Base-by-base conservation (phyloP, 140 eudicot species). In the Cichorium intybus region DNA sequence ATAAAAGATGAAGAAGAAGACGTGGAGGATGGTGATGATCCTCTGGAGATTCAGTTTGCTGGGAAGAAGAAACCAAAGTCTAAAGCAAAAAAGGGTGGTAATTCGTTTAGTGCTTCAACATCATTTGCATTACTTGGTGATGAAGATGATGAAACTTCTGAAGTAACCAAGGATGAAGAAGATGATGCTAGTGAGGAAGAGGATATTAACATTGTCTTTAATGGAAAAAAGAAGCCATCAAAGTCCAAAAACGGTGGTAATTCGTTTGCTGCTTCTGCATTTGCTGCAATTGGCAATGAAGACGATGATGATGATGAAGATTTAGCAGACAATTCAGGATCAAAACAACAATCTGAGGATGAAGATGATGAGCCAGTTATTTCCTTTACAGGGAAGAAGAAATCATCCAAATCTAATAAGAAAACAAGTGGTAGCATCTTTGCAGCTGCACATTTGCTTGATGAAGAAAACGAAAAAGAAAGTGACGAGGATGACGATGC, bases 121-220 rank as follows among this genome's bases (percentile, higher is more conserved):
- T 84, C 49, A 14, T 43, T 89, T 85, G 97, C 82, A n/a, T 73
- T 85, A 66, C 77, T 89, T 64, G 97, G 80, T 56, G 96, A 82
- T 29, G 94, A 66, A 17, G 75, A 69, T 48, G 87, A 66, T 63
- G 77, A 58, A 22, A 45, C 45, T 51, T 77, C 80, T 3, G 67
- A 49, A 24, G 26, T 64, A 10, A 66, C 75, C 17, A 75, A 78
- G 56, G 55, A 62, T 46, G 79, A 73, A 52, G 72, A 49, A 9
- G 85, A 66, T 1, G 73, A 24, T 53, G 63, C 4, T 0, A 62
- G 73, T 73, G 86, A 82, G 70, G 85, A 82, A 5, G 88, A 82
- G 6, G 76, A 54, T 18, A 77, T 27, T 35, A 60, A 39, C 49
- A 64, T 69, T 35, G 75, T 74, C 15, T 75, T 85, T 68, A 57